phyloP scores from a whole-genome alignment of 768 basidiomycete genomes.

The Auricularia sp. region DNA sequence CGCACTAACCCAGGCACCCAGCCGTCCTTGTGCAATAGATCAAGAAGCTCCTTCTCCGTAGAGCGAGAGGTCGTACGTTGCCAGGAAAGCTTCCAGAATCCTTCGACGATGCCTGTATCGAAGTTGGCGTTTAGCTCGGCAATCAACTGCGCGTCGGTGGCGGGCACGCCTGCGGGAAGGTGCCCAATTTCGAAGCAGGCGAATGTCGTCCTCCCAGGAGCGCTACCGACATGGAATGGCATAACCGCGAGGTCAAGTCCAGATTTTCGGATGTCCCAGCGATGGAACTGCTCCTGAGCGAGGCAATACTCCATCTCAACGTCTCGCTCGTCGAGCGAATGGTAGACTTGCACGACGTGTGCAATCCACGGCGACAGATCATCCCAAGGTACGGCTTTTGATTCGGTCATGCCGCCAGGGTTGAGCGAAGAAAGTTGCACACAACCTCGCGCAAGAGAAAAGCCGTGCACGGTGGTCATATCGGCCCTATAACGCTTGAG shows the following conservation, averaged over 20 bases:
- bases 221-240: not conserved
- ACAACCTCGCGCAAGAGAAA: not conserved
- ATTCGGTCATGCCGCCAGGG: not conserved
- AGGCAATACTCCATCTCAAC: not conserved
- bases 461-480: not conserved
- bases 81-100: too few relatives aligned
- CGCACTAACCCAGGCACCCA: too few relatives aligned
- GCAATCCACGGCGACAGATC: not conserved
- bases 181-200: not conserved
- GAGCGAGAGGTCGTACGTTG: too few relatives aligned
- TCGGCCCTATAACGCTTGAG: not conserved
- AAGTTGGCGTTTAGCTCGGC: too few relatives aligned
- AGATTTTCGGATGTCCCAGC: not conserved
- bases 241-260: not conserved
- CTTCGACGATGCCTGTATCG: too few relatives aligned
- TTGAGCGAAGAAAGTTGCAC: not conserved
- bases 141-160: too few relatives aligned
- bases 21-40: too few relatives aligned
- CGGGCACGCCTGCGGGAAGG: too few relatives aligned
- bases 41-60: too few relatives aligned
- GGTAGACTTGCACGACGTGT: not conserved
- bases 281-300: not conserved
- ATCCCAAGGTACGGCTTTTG: not conserved
- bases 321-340: not conserved
- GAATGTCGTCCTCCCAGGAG: not conserved